Conservation (phyloP, 345 rosid genomes). For the Litchi chinensis region DNA sequence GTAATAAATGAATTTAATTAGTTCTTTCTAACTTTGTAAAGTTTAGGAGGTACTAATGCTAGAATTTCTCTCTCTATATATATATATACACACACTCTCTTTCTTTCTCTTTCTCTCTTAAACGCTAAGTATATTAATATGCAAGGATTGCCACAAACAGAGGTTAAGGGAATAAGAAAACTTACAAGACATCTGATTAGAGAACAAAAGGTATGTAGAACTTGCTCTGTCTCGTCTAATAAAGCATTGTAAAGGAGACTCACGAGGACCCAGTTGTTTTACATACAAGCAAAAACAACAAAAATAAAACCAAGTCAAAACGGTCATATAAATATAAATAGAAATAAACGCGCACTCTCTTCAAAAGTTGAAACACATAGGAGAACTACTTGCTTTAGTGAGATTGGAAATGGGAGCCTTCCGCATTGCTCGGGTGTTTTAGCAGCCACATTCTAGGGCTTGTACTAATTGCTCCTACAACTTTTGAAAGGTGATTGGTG, state of each 20-base stretch:
- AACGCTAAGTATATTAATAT: background rate
- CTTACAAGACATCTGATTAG: slow-evolving; percentile 86
- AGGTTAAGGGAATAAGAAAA: slow-evolving; percentile 24
- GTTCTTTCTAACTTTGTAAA: no score
- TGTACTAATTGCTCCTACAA: no score
- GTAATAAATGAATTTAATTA: no score
- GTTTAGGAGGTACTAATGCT: no score
- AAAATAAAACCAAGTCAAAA: background rate
- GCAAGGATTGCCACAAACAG: background rate
- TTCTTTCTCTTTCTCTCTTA: no score
- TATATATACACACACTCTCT: no score
- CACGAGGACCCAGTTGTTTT: slow-evolving; percentile 81
- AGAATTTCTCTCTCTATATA: no score
- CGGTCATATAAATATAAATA: background rate
- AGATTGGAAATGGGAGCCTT: slow-evolving; percentile 79
- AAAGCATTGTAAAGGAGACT: slow-evolving; percentile 80
- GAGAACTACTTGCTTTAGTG: slow-evolving; percentile 76
- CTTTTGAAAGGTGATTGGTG: no score
- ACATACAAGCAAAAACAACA: slow-evolving; percentile 22
- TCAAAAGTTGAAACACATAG: background rate
- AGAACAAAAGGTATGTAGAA: slow-evolving; percentile 67
- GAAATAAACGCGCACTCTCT: background rate
- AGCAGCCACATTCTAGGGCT: slow-evolving; percentile 34
- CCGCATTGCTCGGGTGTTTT: slow-evolving; percentile 85
- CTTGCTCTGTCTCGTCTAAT: slow-evolving; percentile 80